Evolutionary conservation across 768 basidiomycete genomes (phyloP).

Genomic region (Coprinellus aureogranulatus): DNA sequence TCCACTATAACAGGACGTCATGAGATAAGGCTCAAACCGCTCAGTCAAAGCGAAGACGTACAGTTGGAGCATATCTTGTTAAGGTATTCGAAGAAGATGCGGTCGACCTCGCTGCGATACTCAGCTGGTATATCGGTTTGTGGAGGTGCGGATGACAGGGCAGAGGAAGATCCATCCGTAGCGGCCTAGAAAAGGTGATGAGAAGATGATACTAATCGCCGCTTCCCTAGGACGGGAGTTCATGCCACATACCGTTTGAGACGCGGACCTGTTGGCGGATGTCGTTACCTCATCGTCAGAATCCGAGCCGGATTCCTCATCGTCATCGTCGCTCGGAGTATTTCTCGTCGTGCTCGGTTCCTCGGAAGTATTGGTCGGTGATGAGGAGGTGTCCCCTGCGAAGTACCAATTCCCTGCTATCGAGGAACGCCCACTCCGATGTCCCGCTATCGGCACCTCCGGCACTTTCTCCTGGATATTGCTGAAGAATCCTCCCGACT

Average conservation of each 20-base stretch:
- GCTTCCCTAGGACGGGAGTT: not conserved
- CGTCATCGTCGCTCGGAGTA: constrained; percentile 49
- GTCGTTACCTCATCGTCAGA: constrained; percentile 26
- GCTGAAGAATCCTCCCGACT: not conserved
- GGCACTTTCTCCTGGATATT: constrained; percentile 11
- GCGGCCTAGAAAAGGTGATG: constrained; percentile 20
- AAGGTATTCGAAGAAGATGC: constrained; percentile 87
- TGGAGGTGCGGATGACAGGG: constrained; percentile 24
- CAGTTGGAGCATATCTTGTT: constrained; percentile 86
- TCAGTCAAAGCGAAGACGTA: constrained; percentile 39
- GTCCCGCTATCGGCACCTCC: constrained; percentile 3
- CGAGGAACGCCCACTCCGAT: constrained; percentile 1
- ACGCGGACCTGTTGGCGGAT: constrained; percentile 11
- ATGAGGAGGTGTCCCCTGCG: constrained; percentile 17
- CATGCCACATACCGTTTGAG: constrained; percentile 18
- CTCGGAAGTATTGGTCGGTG: constrained; percentile 29
- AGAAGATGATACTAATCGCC: constrained; percentile 2
- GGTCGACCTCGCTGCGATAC: constrained; percentile 78
- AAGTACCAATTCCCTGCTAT: constrained; percentile 14
- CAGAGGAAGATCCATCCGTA: constrained; percentile 29
- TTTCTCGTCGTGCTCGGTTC: constrained; percentile 32
- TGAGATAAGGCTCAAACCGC: constrained; percentile 15
- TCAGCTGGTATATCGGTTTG: constrained; percentile 68
- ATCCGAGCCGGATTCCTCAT: constrained; percentile 43
- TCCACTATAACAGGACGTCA: constrained; percentile 58